Evolutionary conservation across 495 filamentous ascomycete species (phyloP), one percentile per base, ranked within the genome.

Genomic region (Penicillium pulvis): DNA sequence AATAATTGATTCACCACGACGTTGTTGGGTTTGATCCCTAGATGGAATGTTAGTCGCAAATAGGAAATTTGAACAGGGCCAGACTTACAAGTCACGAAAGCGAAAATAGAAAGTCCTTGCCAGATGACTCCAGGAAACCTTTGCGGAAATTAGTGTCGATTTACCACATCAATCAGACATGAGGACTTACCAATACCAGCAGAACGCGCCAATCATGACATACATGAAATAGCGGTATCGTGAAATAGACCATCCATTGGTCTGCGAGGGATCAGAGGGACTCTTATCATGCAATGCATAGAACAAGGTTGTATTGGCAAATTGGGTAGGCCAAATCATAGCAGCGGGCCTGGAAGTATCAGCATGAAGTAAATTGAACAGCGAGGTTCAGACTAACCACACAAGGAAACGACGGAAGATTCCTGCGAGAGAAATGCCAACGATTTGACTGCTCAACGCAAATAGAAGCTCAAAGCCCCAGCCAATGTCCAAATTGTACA

Each of bases 381-480:
- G 11, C 4, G 24, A 11, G 17, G 20, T 43, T 4, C 4, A 4
- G 17, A 61, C 61, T 52, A 10, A 67, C 64, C 72, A 87, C 14
- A 88, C 83, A 16, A 89, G 71, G 56, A 85, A 85, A 35, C 83
- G 76, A 35, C 86, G 79, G 39, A 81, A 79, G 26, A 88, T 79
- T 24, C 86, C 86, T 8, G 85, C 85, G 51, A 89, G 78, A 1
- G 85, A 84, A 60, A 87, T 87, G 1, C 86, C 86, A 41, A 88
- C 67, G 14, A 83, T 77, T 61, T 89, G 86, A 19, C 83, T 88
- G 17, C 85, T 85, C 33, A 88, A 66, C 5, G 78, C 79, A 44
- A 87, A 78, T 2, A 89, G 55, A 30, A 88, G 61, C 64, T 87
- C 80, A 64, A 86, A 89, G 11, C 79, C 69, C 57, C 85, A 73